Evolutionary conservation across 495 filamentous ascomycete genomes (phyloP).

Genomic region (Xylaria telfairii): DNA sequence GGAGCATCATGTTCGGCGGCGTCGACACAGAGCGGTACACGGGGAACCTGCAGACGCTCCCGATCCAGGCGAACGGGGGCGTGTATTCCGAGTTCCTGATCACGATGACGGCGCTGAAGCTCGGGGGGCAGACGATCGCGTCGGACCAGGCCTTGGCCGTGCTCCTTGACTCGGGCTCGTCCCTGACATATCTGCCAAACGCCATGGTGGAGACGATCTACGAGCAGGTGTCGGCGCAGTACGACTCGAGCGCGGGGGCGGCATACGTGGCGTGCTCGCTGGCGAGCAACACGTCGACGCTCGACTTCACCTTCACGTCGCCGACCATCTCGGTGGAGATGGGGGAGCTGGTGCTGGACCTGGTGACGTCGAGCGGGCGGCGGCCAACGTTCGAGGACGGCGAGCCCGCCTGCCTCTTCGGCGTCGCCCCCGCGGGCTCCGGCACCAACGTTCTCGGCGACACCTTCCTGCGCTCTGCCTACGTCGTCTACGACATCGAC

Average conservation of each 20-base stretch:
- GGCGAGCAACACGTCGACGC: slow-evolving; percentile 58
- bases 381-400: slow-evolving; percentile 67
- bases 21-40: slow-evolving; percentile 82
- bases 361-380: slow-evolving; percentile 53
- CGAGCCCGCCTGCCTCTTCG: slow-evolving; percentile 70
- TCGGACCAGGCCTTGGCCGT: slow-evolving; percentile 68
- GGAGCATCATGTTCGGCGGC: slow-evolving; percentile 90
- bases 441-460: slow-evolving; percentile 80
- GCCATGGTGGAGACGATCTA: slow-evolving; percentile 68
- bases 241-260: slow-evolving; percentile 58
- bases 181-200: slow-evolving; percentile 86
- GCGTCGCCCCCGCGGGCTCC: slow-evolving; percentile 72
- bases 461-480: slow-evolving; percentile 90
- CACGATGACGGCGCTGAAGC: slow-evolving; percentile 65
- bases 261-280: slow-evolving; percentile 78
- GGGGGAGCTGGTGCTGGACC: slow-evolving; percentile 77
- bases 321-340: slow-evolving; percentile 74
- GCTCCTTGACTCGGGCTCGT: slow-evolving; percentile 89
- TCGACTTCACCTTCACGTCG: slow-evolving; percentile 73
- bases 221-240: slow-evolving; percentile 66
- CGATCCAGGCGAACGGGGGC: slow-evolving; percentile 67
- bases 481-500: slow-evolving; percentile 87
- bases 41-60: slow-evolving; percentile 75
- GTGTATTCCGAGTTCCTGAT: slow-evolving; percentile 80
- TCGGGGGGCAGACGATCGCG: slow-evolving; percentile 56